Conservation (phyloP, 2,329 filamentous ascomycete species). For the Fulvia fulva region DNA sequence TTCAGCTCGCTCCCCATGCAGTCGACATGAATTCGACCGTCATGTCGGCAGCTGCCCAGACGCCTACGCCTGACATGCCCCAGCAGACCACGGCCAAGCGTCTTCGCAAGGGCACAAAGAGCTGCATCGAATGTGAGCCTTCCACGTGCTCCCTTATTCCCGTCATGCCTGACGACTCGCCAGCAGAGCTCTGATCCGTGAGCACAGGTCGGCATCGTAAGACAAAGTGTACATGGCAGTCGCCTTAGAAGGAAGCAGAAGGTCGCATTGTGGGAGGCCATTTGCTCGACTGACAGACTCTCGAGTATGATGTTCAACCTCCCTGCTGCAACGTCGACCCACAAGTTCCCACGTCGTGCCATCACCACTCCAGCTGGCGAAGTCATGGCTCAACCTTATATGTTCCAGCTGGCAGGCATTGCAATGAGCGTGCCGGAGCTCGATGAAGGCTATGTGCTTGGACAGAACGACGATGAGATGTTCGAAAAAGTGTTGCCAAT, state of each 20-base stretch:
- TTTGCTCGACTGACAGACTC: slow-evolving; percentile 34
- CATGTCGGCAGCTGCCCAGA: no score
- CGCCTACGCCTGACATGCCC: neutral
- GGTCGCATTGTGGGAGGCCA: slow-evolving; percentile 32
- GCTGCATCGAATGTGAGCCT: slow-evolving; percentile 31
- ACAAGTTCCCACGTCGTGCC: slow-evolving; percentile 15
- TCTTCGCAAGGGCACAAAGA: slow-evolving; percentile 31
- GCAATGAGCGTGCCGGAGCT: slow-evolving; percentile 26
- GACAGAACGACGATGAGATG: slow-evolving; percentile 17
- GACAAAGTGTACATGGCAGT: slow-evolving; percentile 29
- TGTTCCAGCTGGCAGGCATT: slow-evolving; percentile 26
- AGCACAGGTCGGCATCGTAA: slow-evolving; percentile 31
- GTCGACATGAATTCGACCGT: no score
- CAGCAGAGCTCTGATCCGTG: neutral
- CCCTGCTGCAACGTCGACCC: slow-evolving; percentile 31
- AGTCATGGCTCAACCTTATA: slow-evolving; percentile 23
- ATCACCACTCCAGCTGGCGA: slow-evolving; percentile 21
- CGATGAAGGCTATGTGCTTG: slow-evolving; percentile 21
- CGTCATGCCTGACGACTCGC: neutral
- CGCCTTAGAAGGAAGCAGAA: slow-evolving; percentile 15
- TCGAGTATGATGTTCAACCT: slow-evolving; percentile 35
- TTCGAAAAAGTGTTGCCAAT: slow-evolving; percentile 25
- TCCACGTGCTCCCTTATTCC: neutral
- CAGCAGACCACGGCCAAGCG: slow-evolving; percentile 10
- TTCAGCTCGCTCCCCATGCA: no score